Percentiles rank a stretch among this genome's conserved stretches.
These are phyloP conservation scores for Elongisporangium anandrum DNA, from an alignment of 352 stramenopile species.

Conservation along the genomic window DNA sequence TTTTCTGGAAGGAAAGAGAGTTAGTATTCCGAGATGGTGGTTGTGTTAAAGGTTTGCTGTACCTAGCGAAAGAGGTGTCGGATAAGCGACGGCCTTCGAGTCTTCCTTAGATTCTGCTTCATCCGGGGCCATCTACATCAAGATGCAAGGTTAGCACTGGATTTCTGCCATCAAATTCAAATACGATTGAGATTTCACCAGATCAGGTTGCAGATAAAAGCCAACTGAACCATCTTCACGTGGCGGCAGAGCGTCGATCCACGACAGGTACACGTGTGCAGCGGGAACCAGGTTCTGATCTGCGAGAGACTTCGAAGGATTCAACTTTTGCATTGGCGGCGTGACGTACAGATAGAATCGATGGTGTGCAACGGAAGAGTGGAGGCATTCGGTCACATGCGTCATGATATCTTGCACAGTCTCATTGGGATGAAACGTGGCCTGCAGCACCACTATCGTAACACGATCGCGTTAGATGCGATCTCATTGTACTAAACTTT, in stretches of 20 bases:
- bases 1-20: conserved; percentile 20
- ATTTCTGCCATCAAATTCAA: no score
- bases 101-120: conserved; percentile 35
- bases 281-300: conserved; percentile 77
- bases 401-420: conserved; percentile 64
- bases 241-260: conserved; percentile 28
- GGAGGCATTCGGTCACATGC: conserved; percentile 54
- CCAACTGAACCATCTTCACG: conserved; percentile 15
- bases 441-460: conserved; percentile 62
- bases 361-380: conserved; percentile 11
- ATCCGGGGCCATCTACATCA: conserved; percentile 25
- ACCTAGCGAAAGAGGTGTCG: conserved; percentile 45
- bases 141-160: neutral
- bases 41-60: neutral
- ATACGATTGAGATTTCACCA: conserved; percentile 27
- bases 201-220: conserved; percentile 55
- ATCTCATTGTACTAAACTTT: neutral
- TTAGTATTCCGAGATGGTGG: neutral
- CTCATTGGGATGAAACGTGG: conserved; percentile 82
- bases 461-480: neutral
- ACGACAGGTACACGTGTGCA: conserved; percentile 73
- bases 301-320: conserved; percentile 42
- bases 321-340: conserved; percentile 65
- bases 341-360: conserved; percentile 80
- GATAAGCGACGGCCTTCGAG: conserved; percentile 28